Percentiles rank a stretch among this genome's conserved stretches.
Evolutionary conservation across 2,329 filamentous ascomycete genomes (phyloP).

Genomic region (Colletotrichum graminicola): DNA sequence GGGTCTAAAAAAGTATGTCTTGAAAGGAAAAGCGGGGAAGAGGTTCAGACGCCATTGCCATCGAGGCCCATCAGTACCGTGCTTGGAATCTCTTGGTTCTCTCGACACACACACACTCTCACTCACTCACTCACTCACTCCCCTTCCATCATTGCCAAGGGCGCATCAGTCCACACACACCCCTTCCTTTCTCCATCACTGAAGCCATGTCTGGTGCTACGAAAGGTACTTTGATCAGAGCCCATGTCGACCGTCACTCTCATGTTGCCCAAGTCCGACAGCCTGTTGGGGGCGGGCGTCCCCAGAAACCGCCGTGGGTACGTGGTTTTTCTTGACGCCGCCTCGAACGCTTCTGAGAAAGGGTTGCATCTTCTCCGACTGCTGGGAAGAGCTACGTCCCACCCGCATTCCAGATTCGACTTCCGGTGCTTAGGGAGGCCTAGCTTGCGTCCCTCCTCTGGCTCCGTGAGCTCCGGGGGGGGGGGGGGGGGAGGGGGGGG

Average conservation of each 20-base stretch:
- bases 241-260: constrained; percentile 9
- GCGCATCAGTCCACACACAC: constrained; percentile 2
- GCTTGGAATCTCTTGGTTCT: constrained; percentile 17
- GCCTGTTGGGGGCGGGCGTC: not conserved
- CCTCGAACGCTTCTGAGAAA: not conserved
- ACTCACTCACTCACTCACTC: not conserved
- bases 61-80: constrained; percentile 16
- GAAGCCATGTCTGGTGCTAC: not conserved
- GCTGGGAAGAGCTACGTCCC: constrained; percentile 3
- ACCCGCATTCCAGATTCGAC: not conserved
- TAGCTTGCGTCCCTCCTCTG: not conserved
- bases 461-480: not conserved
- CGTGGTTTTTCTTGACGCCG: not conserved
- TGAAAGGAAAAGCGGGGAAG: constrained; percentile 38
- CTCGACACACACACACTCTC: not conserved
- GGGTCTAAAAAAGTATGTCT: constrained; percentile 9
- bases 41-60: constrained; percentile 14
- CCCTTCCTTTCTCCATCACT: not conserved
- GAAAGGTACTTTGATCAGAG: not conserved
- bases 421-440: not conserved
- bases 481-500: too few species aligned
- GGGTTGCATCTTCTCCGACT: not conserved
- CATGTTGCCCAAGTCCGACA: constrained; percentile 2
- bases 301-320: not conserved
- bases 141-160: constrained; percentile 25